Conservation (phyloP, 2,329 filamentous ascomycete genomes). For the Fusarium nodosum region DNA sequence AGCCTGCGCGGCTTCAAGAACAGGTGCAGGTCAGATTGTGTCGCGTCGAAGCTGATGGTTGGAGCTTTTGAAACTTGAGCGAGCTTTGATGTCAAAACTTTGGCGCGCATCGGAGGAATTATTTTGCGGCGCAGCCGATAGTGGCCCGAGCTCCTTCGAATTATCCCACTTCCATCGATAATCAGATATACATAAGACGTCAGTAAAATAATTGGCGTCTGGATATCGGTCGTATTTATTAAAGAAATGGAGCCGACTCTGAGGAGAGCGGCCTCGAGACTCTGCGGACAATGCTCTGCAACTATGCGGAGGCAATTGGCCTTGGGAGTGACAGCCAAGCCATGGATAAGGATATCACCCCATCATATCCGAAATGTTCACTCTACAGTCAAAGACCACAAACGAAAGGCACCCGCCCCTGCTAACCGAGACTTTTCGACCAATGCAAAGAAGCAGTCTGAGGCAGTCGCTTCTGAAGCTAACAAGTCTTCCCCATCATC, state of each 20-base stretch:
- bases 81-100: slow-evolving; percentile 54
- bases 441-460: slow-evolving; percentile 44
- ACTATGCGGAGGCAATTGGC: slow-evolving; percentile 53
- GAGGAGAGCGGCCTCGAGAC: slow-evolving; percentile 56
- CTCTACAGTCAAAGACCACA: slow-evolving; percentile 47
- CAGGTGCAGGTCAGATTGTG: slow-evolving; percentile 48
- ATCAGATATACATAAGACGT: slow-evolving; percentile 36
- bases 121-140: slow-evolving; percentile 52
- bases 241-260: slow-evolving; percentile 58
- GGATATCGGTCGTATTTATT: slow-evolving; percentile 16
- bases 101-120: slow-evolving; percentile 52
- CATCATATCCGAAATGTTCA: slow-evolving; percentile 51
- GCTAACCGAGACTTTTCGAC: slow-evolving; percentile 52
- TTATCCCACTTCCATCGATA: slow-evolving; percentile 49
- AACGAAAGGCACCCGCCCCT: slow-evolving; percentile 31
- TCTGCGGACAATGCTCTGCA: slow-evolving; percentile 59
- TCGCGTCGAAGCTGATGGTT: slow-evolving; percentile 48
- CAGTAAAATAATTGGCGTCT: slow-evolving; percentile 26
- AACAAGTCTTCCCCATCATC: slow-evolving; percentile 44
- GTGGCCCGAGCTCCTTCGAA: slow-evolving; percentile 52
- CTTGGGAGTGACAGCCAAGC: slow-evolving; percentile 40
- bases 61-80: slow-evolving; percentile 41
- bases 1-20: slow-evolving; percentile 63
- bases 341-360: slow-evolving; percentile 49
- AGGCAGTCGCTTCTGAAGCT: slow-evolving; percentile 49